Evolutionary conservation across 2,329 filamentous ascomycete species (phyloP), one percentile per base, ranked within the genome.

Genomic region (Monosporascus sp.): DNA sequence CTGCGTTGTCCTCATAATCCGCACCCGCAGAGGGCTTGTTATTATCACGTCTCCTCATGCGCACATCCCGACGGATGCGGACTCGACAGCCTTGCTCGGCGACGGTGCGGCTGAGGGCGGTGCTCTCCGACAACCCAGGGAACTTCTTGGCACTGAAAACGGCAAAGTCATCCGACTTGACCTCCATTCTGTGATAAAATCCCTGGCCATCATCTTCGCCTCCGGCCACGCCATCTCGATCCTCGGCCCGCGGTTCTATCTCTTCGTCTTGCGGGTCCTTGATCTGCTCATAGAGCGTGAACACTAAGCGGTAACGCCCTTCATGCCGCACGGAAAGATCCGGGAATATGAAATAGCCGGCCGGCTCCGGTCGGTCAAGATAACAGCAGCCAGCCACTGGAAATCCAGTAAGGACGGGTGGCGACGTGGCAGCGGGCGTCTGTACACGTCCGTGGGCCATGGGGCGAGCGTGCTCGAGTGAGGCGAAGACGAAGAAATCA

Each of bases 81-180:
- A 99, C 94, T 60, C 93, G 90, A 70, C 94, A 97, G 54, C 94
- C 94, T 72, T 99, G 94, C 70, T 99, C 93, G 18, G 93, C 92
- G 44, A 99, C 91, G 37, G 90, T 88, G 57, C 92, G 88, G 72
- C 92, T 97, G 48, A 97, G 77, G 14, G 82, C 77, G 0, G 94
- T 99, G 74, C 91, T 97, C 70, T 94, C 90, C 45, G 89, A 87
- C 54, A 97, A 76, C 18, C 93, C 94, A 17, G 94, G 94, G 74
- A 99, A 99, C 75, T 97, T 97, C 84, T 97, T 99, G 49, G 94
- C 94, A 63, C 92, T 97, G 75, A 82, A 97, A 43, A 97, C 94
- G 48, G 83, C 85, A 70, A 99, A 97, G 0, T 89, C 84, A 14
- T 80, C 74, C 0, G 94, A 96, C 76, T 93, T 91, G 63, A 97